phyloP scores from a whole-genome alignment of 345 rosid genomes.

The Corchorus olitorius region DNA sequence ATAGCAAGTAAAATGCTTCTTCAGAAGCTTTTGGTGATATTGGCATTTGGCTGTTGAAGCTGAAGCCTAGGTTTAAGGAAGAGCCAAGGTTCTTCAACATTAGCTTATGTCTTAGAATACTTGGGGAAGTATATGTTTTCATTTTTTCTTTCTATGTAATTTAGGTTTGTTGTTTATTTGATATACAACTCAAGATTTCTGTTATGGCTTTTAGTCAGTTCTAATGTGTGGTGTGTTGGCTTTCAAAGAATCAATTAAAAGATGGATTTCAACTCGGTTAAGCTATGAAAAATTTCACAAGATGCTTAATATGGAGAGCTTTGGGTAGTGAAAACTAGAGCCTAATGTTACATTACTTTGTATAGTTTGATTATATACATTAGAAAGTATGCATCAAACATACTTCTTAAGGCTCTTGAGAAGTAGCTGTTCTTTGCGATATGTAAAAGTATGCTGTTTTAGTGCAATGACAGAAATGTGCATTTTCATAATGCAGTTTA shows the following conservation, averaged over 20 bases:
- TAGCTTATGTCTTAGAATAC: neutral
- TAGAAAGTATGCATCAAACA: neutral
- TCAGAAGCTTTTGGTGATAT: neutral
- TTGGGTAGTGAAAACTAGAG: neutral
- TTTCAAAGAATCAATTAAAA: conserved; percentile 6
- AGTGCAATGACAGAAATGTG: neutral
- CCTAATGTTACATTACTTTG: neutral
- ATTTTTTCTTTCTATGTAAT: neutral
- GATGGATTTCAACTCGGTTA: neutral
- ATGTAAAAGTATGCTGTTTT: neutral
- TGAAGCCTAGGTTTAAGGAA: neutral
- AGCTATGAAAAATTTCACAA: neutral
- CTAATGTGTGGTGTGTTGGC: neutral
- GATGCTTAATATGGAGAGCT: neutral
- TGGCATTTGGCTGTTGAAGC: neutral
- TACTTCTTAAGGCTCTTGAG: neutral
- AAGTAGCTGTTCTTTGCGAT: neutral
- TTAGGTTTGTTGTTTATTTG: neutral
- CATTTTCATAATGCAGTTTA: no score
- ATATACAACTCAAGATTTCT: neutral
- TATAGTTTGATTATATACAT: neutral
- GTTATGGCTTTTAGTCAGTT: neutral
- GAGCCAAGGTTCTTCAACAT: neutral
- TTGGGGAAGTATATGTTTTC: neutral
- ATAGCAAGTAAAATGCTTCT: neutral